These are phyloP conservation scores for Starmerella stellata DNA, from an alignment of 805 yeast genomes.

Conservation along the genomic window DNA sequence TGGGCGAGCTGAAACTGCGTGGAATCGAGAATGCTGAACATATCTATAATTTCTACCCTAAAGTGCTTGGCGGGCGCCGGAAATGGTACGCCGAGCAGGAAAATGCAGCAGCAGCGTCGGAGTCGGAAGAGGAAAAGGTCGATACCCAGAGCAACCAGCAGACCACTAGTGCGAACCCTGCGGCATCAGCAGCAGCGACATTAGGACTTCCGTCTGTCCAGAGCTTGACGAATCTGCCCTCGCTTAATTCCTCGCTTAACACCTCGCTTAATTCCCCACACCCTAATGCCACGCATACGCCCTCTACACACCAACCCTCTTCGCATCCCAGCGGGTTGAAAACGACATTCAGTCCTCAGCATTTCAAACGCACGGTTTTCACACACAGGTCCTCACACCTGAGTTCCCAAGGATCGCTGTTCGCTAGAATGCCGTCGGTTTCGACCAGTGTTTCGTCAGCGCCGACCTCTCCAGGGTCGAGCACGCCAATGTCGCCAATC, in stretches of 20 bases:
- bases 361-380: neutral
- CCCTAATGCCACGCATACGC: no score
- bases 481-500: neutral
- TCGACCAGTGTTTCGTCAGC: neutral
- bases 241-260: no score
- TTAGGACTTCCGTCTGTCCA: neutral
- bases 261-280: no score
- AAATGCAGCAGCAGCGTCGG: neutral
- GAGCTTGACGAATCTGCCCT: neutral
- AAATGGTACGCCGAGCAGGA: conserved; percentile 8
- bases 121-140: neutral
- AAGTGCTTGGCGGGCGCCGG: conserved; percentile 40
- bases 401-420: neutral
- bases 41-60: conserved; percentile 64
- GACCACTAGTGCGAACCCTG: neutral
- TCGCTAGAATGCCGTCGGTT: neutral
- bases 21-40: conserved; percentile 88
- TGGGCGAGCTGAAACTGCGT: conserved; percentile 79
- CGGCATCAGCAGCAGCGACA: neutral
- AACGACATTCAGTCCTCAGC: neutral
- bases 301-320: no score
- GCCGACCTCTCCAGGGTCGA: neutral
- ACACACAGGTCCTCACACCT: neutral
- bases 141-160: neutral
- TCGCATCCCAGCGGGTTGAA: neutral